Evolutionary conservation across 2,329 filamentous ascomycete genomes (phyloP).

Genomic region (Aspergillus aculeatus): DNA sequence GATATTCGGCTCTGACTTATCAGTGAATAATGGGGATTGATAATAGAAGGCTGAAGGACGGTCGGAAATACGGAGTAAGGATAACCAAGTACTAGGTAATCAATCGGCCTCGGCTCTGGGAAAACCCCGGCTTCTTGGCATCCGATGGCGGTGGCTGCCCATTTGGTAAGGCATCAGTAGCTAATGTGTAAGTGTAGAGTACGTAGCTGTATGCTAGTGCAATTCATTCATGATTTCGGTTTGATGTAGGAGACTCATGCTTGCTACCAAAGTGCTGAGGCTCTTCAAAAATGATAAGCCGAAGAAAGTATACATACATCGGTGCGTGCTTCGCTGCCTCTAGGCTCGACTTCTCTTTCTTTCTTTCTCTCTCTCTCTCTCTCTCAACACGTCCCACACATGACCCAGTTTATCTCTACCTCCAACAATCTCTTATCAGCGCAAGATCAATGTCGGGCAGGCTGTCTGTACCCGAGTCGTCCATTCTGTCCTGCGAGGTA

Average conservation of each 20-base stretch:
- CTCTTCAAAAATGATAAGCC: background rate
- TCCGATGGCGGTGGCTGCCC: background rate
- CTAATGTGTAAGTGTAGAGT: too few species aligned
- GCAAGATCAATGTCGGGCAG: background rate
- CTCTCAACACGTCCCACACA: background rate
- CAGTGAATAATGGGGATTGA: background rate
- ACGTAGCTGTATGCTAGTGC: too few species aligned
- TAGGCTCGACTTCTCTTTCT: background rate
- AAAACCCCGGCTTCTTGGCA: background rate
- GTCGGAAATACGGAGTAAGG: too few species aligned
- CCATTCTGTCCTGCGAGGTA: background rate
- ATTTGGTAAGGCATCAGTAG: background rate
- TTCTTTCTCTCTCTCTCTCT: too few species aligned
- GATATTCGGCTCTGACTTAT: background rate
- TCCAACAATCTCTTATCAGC: background rate
- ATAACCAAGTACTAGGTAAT: too few species aligned
- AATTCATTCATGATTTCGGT: too few species aligned
- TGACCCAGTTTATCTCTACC: background rate
- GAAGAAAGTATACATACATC: background rate
- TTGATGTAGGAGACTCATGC: background rate
- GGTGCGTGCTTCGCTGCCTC: background rate
- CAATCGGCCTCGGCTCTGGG: background rate
- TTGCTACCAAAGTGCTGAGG: background rate
- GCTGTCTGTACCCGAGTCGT: background rate
- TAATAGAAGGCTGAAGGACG: background rate